phyloP scores from a whole-genome alignment of 2,329 filamentous ascomycete species.

The Knoxdaviesia proteae region DNA sequence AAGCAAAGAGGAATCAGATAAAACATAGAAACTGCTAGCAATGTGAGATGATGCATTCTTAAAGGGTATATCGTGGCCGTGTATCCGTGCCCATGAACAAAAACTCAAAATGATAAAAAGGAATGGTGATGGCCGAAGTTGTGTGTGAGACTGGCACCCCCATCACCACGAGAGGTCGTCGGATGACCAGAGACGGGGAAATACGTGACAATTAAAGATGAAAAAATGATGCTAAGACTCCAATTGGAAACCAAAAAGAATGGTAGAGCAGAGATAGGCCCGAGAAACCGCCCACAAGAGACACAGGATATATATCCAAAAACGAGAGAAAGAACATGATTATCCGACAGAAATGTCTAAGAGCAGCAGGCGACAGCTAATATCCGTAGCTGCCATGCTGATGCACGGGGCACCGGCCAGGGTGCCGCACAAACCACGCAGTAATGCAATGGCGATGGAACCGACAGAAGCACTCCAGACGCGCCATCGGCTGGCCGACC shows the following conservation, averaged over 20 bases:
- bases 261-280: neutral
- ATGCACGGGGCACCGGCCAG: conserved; percentile 43
- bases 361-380: conserved; percentile 1
- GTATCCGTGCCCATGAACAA: no score
- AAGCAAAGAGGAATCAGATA: no score
- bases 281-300: neutral
- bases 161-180: no score
- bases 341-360: neutral
- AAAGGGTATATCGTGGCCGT: no score
- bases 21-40: no score
- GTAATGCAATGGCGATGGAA: conserved; percentile 41
- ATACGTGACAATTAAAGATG: no score
- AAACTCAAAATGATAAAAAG: no score
- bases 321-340: neutral
- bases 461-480: conserved; percentile 44
- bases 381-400: conserved; percentile 41
- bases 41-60: no score
- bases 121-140: no score
- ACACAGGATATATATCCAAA: neutral
- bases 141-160: no score
- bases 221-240: no score
- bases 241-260: neutral
- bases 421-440: conserved; percentile 40
- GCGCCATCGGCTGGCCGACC: conserved; percentile 40
- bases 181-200: no score